Base-by-base conservation (phyloP, 2,329 filamentous ascomycete genomes). In the Ophiostoma ulmi region DNA sequence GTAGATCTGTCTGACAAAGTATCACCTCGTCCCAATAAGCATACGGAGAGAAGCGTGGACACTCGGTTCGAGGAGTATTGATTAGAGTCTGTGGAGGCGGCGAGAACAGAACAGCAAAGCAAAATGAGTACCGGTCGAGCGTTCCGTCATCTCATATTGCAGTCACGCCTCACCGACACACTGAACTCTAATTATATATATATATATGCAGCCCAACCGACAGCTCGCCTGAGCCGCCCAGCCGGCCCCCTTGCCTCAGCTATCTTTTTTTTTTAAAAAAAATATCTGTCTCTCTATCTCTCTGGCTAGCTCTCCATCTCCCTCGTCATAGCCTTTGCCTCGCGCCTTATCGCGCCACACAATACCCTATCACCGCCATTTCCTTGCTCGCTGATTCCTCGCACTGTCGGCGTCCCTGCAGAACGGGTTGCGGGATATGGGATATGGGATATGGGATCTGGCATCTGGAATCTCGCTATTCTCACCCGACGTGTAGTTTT, bases 351-450 rank as follows among this genome's bases (percentile, higher is more conserved):
- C 52, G 52, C 52, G 20, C 52, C 52, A 22, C 52, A n/a, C 52
- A 11, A 5, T 6, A 20, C 44, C 44, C 22, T 11, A 22, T 58
- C 52, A 39, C 63, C 36, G 63, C 63, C 63, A 38, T 17, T 64
- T 65, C 35, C 58, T 22, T 11, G 58, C 26, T 65, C 63, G 63
- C 63, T 38, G 35, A n/a, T 39, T n/a, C 17, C 63, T 65, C 63
- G 63, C 63, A 65, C 35, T 65, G 36, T 65, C 63, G 63, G 63
- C 35, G 61, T 64, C 63, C 44, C 26, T 31, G 55, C 22, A 17
- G 44, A 48, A 20, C 52, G 22, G 26, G 26, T 26, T 26, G 26
- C 26, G 26, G 52, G 52, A 26, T 31, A 10, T 6, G n/a, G n/a
- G 52, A 22, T 58, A 58, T n/a, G 22, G 52, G 22, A 26, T 58